Evolutionary conservation across 306 rosid genomes (phyloP).

Genomic region (Malus domestica): ASM211411v1 NC_041790.1:10747501-10748000

Average conservation of each 20-base stretch:
- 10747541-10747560: constrained; percentile 89
- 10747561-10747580: constrained; percentile 95
- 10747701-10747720: not conserved
- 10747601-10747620: constrained; percentile 92
- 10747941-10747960: not conserved
- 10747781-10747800: not conserved
- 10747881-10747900: constrained; percentile 2
- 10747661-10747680: constrained; percentile 93
- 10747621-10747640: constrained; percentile 96
- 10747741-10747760: not conserved
- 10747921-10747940: constrained; percentile 8
- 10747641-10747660: constrained; percentile 97
- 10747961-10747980: not conserved
- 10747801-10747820: not conserved
- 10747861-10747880: not conserved
- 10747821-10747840: constrained; percentile 4
- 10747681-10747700: constrained; percentile 19
- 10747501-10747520: constrained; percentile 89
- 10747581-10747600: constrained; percentile 97
- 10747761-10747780: constrained; percentile 12
- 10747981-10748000: constrained; percentile 4
- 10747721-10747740: not conserved
- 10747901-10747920: constrained; percentile 11
- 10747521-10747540: constrained; percentile 98
- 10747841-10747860: constrained; percentile 6